phyloP scores from a whole-genome alignment of 2,329 filamentous ascomycete genomes.

The Epichloe baconii region DNA sequence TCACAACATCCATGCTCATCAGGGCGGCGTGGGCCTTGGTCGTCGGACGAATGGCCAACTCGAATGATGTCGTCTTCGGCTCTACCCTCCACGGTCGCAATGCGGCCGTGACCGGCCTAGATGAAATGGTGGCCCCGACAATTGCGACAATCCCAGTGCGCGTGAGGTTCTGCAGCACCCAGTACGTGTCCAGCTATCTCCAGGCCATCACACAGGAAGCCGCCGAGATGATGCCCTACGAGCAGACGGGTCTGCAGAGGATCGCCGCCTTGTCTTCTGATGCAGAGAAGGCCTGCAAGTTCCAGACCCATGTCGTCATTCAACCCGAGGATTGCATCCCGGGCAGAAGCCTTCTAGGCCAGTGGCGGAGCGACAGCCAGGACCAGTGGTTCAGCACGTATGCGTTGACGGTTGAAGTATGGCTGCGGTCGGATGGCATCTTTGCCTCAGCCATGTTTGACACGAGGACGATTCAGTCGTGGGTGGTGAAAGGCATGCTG shows the following conservation, averaged over 20 bases:
- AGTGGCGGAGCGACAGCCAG: background rate
- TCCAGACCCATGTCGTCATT: slow-evolving; percentile 18
- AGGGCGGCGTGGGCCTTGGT: slow-evolving; percentile 36
- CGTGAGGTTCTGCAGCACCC: slow-evolving; percentile 18
- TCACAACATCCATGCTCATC: slow-evolving; percentile 6
- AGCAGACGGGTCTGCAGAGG: slow-evolving; percentile 10
- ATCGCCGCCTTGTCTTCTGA: slow-evolving; percentile 9
- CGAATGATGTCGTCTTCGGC: slow-evolving; percentile 27
- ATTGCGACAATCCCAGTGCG: slow-evolving; percentile 30
- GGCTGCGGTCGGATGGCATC: background rate
- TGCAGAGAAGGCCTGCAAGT: slow-evolving; percentile 10
- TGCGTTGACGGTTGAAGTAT: background rate
- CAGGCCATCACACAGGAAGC: slow-evolving; percentile 7
- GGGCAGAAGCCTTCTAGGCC: background rate
- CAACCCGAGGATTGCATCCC: slow-evolving; percentile 7
- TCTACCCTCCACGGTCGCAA: slow-evolving; percentile 28
- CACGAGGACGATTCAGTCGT: background rate
- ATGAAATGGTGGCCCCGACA: slow-evolving; percentile 14
- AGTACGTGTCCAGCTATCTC: slow-evolving; percentile 5
- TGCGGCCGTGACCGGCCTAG: slow-evolving; percentile 9
- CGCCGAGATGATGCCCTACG: slow-evolving; percentile 8
- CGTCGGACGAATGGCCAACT: slow-evolving; percentile 31
- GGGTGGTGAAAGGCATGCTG: background rate
- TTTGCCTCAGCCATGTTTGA: background rate
- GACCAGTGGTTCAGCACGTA: background rate